These are phyloP conservation scores for Cryomyces antarcticus DNA, from an alignment of 495 filamentous ascomycete species.

Conservation along the genomic window DNA sequence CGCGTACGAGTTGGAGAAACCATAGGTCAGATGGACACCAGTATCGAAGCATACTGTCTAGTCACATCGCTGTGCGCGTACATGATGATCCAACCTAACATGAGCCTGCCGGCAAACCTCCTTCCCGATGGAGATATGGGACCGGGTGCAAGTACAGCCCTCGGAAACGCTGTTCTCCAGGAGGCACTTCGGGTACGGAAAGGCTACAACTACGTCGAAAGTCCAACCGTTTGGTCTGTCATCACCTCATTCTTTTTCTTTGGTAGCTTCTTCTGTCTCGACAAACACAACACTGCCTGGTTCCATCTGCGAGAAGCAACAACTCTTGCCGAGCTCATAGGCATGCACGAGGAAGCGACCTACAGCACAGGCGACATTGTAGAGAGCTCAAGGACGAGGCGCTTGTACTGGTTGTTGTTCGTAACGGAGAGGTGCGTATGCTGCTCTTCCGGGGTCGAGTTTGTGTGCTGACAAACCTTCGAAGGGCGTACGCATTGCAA, in stretches of 20 bases:
- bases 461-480: not conserved
- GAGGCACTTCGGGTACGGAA: conserved; percentile 59
- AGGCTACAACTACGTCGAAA: conserved; percentile 52
- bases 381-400: conserved; percentile 32
- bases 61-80: conserved; percentile 62
- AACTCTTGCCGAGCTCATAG: conserved; percentile 30
- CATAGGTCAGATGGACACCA: conserved; percentile 37
- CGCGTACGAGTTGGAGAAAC: conserved; percentile 42
- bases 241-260: conserved; percentile 69
- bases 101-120: conserved; percentile 23
- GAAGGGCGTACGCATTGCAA: conserved; percentile 57
- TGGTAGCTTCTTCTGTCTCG: conserved; percentile 52
- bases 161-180: conserved; percentile 43
- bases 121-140: not conserved
- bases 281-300: conserved; percentile 52
- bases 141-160: conserved; percentile 7
- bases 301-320: conserved; percentile 53
- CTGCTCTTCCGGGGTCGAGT: not conserved
- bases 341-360: conserved; percentile 39
- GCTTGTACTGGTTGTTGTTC: conserved; percentile 54
- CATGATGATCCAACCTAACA: conserved; percentile 69
- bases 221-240: conserved; percentile 42
- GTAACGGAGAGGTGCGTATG: conserved; percentile 41
- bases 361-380: conserved; percentile 26
- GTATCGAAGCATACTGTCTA: conserved; percentile 59